phyloP scores from a whole-genome alignment of 2,329 filamentous ascomycete genomes.

The Diaporthe sp. region DNA sequence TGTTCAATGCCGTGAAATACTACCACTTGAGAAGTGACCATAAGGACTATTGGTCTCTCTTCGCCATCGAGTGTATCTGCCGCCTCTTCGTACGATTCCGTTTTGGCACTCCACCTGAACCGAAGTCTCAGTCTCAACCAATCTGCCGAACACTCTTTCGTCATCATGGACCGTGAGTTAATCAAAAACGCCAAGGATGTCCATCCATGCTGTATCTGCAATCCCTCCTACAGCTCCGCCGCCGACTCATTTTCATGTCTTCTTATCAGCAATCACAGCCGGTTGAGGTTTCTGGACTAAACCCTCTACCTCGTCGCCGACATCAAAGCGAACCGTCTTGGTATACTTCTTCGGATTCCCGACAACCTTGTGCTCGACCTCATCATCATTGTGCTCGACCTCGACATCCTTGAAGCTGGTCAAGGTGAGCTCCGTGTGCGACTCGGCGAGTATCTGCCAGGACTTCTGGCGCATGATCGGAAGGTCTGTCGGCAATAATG shows the following conservation, averaged over 20 bases:
- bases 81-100: too few species aligned
- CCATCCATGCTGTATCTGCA: neutral
- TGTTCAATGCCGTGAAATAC: neutral
- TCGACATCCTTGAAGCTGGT: neutral
- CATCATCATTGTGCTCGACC: neutral
- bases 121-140: neutral
- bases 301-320: neutral
- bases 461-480: conserved; percentile 23
- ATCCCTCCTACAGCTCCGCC: neutral
- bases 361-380: neutral
- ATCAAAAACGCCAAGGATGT: neutral
- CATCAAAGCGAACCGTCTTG: neutral
- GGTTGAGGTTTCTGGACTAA: conserved; percentile 8
- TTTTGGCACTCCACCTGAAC: neutral
- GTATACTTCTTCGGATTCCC: neutral
- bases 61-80: neutral
- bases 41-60: too few species aligned
- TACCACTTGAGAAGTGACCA: neutral
- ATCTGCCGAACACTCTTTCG: neutral
- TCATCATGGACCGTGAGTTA: neutral
- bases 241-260: neutral
- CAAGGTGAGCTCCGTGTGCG: neutral
- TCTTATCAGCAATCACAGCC: neutral
- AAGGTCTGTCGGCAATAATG: conserved; percentile 15
- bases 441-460: conserved; percentile 32